These are phyloP conservation scores for Fusarium irregulare DNA, from an alignment of 2,329 filamentous ascomycete species.

Conservation along the genomic window DNA sequence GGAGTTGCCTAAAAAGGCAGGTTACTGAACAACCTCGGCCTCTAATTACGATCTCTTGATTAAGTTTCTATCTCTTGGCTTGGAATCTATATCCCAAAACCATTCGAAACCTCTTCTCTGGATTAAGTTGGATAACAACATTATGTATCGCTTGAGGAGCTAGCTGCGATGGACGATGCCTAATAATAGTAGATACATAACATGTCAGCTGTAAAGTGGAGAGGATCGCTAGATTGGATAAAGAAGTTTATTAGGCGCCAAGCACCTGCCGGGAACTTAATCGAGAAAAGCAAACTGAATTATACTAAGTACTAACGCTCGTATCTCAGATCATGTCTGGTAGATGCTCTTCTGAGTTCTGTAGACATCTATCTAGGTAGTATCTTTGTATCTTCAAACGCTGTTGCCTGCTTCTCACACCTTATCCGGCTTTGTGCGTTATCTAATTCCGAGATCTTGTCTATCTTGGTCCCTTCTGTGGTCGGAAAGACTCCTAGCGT, in stretches of 20 bases:
- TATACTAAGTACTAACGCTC: slow-evolving; percentile 1
- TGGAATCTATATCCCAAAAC: not conserved
- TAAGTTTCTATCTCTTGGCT: not conserved
- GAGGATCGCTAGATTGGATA: slow-evolving; percentile 20
- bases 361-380: not conserved
- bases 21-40: slow-evolving; percentile 10
- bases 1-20: slow-evolving; percentile 33
- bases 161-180: slow-evolving; percentile 32
- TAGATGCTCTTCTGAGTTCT: slow-evolving; percentile 14
- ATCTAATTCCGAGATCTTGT: not conserved
- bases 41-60: not conserved
- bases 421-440: not conserved
- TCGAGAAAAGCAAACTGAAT: slow-evolving; percentile 10
- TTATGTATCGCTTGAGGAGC: not conserved
- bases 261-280: slow-evolving; percentile 20
- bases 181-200: slow-evolving; percentile 13
- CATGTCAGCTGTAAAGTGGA: slow-evolving; percentile 35
- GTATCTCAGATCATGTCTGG: slow-evolving; percentile 29
- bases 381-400: not conserved
- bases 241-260: slow-evolving; percentile 7
- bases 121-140: not conserved
- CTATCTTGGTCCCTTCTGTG: not conserved
- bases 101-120: not conserved
- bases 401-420: not conserved
- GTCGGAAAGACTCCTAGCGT: slow-evolving; percentile 32